Evolutionary conservation across 106 monocot genomes (phyloP), one percentile per base, ranked within the genome.

Genomic region (Hemerocallis citrina): DNA sequence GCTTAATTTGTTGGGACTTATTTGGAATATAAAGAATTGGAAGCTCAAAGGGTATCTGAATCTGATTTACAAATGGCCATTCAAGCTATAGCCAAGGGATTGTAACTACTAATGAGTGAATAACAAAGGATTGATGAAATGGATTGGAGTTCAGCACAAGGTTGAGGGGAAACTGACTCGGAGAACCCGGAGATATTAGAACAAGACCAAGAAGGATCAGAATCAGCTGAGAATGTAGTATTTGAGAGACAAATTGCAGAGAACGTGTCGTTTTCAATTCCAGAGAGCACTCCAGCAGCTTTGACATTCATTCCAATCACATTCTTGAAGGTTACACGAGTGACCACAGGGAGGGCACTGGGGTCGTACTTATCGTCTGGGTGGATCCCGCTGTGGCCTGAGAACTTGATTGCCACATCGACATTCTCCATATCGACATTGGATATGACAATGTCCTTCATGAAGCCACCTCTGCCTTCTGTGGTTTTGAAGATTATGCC

Each of bases 401-500:
- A 76, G 59, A 94, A 81, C 36, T 76, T 54, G 33, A 94, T 73
- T 13, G 89, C 85, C 2, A 70, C 63, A 11, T 65, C 6, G 6
- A 86, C 82, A 47, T 85, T 78, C 35, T 80, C 59, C 65, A 94
- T 80, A 14, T 70, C 45, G 0, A 80, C 67, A 35, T 82, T 61
- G 0, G 89, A 83, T 49, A 94, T 61, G 21, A 78, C 23, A 5
- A 89, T 61, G 56, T 89, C 62, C 16, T 75, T n/a, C 10, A 89
- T 69, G 57, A 66, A 83, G 12, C 94, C 85, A 0, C 94, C 94
- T 46, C 94, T 74, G 17, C 94, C 94, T 48, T 38, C 62, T 1
- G 80, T 74, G 0, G 94, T 94, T 62, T 78, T 89, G 64, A 94
- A 70, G 12, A 64, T 63, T 46, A 94, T 76, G 34, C 78, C 94